These are phyloP conservation scores for Cucumis cinereus DNA, from an alignment of 306 rosid species.

Conservation along the genomic window DNA sequence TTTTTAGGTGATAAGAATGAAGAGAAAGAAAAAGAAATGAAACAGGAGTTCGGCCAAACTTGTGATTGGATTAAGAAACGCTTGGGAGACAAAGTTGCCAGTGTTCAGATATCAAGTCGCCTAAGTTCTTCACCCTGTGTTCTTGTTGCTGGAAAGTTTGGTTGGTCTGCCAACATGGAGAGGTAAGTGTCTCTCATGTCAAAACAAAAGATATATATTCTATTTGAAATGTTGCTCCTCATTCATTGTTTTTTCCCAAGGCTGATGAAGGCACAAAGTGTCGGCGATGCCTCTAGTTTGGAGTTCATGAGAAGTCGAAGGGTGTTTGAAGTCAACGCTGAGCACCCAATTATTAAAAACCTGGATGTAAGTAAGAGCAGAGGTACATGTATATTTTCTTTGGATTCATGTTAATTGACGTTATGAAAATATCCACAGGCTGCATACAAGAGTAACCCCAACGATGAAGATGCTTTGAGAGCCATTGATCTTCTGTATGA, in stretches of 20 bases:
- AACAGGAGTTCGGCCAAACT: constrained; percentile 72
- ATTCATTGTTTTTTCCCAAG: constrained; percentile 17
- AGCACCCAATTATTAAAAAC: constrained; percentile 67
- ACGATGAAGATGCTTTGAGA: constrained; percentile 73
- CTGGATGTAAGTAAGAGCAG: constrained; percentile 50
- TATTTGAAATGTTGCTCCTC: background rate
- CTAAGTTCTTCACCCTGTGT: constrained; percentile 93
- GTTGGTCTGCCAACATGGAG: constrained; percentile 99
- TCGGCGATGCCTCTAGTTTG: constrained; percentile 80
- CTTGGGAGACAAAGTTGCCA: constrained; percentile 87
- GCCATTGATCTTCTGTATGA: constrained; percentile 89
- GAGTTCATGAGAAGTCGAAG: constrained; percentile 97
- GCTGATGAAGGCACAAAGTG: constrained; percentile 83
- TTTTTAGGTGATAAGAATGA: constrained; percentile 81
- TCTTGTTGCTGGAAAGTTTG: constrained; percentile 88
- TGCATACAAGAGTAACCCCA: constrained; percentile 58
- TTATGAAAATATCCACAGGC: constrained; percentile 36
- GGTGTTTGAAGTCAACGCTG: constrained; percentile 91
- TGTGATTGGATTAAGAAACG: constrained; percentile 94
- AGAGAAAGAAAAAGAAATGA: constrained; percentile 73
- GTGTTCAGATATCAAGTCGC: constrained; percentile 82
- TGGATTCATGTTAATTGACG: background rate
- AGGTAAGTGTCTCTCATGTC: constrained; percentile 25
- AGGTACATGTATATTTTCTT: background rate
- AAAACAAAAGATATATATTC: background rate